Base-by-base conservation (phyloP, 495 filamentous ascomycete genomes). In the Penicillium dipodomyicola region DNA sequence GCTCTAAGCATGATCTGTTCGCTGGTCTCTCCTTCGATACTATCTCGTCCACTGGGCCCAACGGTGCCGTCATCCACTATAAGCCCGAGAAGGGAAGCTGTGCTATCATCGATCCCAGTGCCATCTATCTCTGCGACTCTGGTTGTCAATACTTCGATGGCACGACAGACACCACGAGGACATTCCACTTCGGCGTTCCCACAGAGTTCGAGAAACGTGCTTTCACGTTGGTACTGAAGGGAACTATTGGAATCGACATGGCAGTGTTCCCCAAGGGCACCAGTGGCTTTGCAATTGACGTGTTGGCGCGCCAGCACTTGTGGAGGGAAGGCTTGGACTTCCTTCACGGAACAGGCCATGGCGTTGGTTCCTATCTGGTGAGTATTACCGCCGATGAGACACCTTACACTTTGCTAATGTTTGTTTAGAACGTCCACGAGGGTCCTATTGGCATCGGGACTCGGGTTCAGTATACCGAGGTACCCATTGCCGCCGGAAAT, bases 11-110 rank as follows among this genome's bases (percentile, higher is more conserved):
- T 25, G 82, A 91, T 44, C 78, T 89, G 54, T 97, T 92, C 68
- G 91, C 89, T 48, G 95, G 95, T 22, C 80, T 97, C 9, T 96
- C 92, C 4, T 99, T 99, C 63, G 86, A 90, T 61, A 96, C 95
- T 5, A 97, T 99, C 59, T 97, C 94, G 11, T 95, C 92, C 0
- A 96, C 91, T 1, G 95, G 95, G 5, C 74, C 94, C 20, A 97
- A 99, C 74, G 94, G 92, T 33, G 95, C 95, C 3, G 84, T 99
- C 17, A 97, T 99, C 45, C 95, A 99, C 71, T 99, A 99, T 76
- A 93, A 91, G 64, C 95, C 95, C 0, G 89, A 96, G 64, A 82
- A 81, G 50, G 90, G 90, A 49, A 84, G 77, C 58, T 97, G 95
- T 73, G 80, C 90, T 37, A 79, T 81, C 40, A 90, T 99, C 60